Evolutionary conservation across 495 filamentous ascomycete species (phyloP), one percentile per base, ranked within the genome.

Genomic region (Xylaria venustula): DNA sequence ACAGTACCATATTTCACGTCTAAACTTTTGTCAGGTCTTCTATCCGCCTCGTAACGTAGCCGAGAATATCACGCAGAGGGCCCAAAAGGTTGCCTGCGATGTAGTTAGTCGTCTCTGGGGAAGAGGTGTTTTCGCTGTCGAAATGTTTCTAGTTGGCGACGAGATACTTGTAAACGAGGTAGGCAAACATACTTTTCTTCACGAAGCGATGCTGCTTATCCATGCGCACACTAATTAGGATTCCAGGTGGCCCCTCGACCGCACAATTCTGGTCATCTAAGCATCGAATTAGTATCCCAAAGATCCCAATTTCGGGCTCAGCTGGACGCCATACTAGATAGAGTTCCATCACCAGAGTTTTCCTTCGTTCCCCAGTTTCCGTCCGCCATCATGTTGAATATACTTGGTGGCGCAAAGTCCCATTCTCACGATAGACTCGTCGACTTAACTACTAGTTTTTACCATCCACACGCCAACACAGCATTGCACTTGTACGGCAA

Each of bases 211-310:
- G 5, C 3, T 1, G 5, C 3, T 15, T 7, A 15, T 37, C 32
- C 15, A 41, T 14, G 2, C 15, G 37, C 4, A 2, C 3, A 9
- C 32, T 61, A 34, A 61, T 37, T 30, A 7, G 20, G 28, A 37
- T 23, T 4, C 15, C 20, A 61, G 58, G 50, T 97, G 51, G 94
- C 94, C n/a, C 92, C 91, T 46, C 86, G 94, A 9, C 91, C 93
- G 42, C 94, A 98, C 76, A 98, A 98, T 75, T 96, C 91, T 1
- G 94, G 94, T 14, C 94, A 98, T 75, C 95, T 94, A 77, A 97
- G 91, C 20, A 98, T 98, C 66, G 94, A 98, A 80, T 90, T 90
- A 30, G 92, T 95, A 58, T 84, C 85, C 0, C 78, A 82, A 42
- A 79, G 94, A 60, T 97, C 92, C 19, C 94, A 98, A 73, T 98